Conservation (phyloP, 2,329 filamentous ascomycete genomes). For the Bimuria novae-zelandiae region DNA sequence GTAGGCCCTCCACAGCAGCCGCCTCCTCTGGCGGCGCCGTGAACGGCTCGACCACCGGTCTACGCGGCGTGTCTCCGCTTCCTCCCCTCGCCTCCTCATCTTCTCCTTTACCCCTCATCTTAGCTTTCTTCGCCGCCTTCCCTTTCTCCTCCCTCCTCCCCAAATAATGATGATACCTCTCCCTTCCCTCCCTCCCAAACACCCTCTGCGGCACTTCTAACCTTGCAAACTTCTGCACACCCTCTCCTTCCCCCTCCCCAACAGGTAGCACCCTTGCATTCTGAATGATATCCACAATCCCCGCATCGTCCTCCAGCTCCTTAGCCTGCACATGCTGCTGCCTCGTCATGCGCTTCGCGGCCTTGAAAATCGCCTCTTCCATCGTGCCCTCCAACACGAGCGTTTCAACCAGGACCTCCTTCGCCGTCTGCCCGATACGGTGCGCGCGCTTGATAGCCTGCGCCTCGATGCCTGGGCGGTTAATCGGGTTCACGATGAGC, state of each 20-base stretch:
- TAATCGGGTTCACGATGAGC: conserved; percentile 87
- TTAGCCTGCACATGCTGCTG: conserved; percentile 60
- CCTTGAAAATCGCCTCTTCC: conserved; percentile 80
- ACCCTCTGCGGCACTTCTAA: conserved; percentile 50
- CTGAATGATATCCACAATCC: conserved; percentile 64
- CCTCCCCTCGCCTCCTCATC: not conserved
- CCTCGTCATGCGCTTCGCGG: conserved; percentile 75
- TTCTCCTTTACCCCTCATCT: conserved; percentile 2
- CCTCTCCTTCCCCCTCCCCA: conserved; percentile 36
- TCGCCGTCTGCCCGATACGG: conserved; percentile 78
- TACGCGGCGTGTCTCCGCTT: not conserved
- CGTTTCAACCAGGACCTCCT: conserved; percentile 82
- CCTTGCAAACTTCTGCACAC: conserved; percentile 46
- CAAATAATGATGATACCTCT: conserved; percentile 34
- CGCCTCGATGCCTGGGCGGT: conserved; percentile 81
- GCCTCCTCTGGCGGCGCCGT: not conserved
- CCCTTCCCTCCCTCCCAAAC: conserved; percentile 46
- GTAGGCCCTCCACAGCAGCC: not conserved
- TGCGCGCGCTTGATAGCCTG: conserved; percentile 91
- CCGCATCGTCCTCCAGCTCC: conserved; percentile 61
- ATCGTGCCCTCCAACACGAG: conserved; percentile 79
- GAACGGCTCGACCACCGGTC: not conserved
- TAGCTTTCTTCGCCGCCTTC: conserved; percentile 26
- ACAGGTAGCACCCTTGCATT: conserved; percentile 57
- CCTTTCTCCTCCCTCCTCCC: conserved; percentile 24